phyloP scores from a whole-genome alignment of 108 stramenopile genomes.

The Epithemia pelagica region DNA sequence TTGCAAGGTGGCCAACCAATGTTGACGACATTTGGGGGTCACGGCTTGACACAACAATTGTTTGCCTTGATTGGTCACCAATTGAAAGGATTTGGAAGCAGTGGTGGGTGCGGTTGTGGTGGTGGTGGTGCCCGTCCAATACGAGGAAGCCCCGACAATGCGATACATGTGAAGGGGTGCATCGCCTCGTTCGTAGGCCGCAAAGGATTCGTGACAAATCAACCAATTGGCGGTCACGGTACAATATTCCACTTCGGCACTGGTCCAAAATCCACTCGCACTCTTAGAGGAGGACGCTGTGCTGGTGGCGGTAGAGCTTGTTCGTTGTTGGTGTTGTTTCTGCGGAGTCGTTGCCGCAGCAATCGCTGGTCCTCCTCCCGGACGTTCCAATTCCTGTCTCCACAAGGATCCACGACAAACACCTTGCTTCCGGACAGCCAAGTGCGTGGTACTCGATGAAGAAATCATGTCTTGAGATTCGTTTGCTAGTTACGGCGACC shows the following conservation, averaged over 20 bases:
- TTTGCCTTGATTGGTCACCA: slow-evolving; percentile 71
- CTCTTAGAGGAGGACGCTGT: slow-evolving; percentile 14
- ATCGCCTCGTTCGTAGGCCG: slow-evolving; percentile 55
- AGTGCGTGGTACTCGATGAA: background rate
- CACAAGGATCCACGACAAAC: slow-evolving; percentile 39
- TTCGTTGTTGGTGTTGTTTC: background rate
- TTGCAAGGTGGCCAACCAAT: slow-evolving; percentile 71
- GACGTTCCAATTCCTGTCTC: slow-evolving; percentile 11
- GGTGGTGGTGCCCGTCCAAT: background rate
- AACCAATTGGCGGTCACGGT: slow-evolving; percentile 59
- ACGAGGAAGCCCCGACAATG: slow-evolving; percentile 73
- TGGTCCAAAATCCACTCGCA: slow-evolving; percentile 1
- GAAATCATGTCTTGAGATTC: no score
- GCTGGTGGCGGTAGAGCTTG: background rate
- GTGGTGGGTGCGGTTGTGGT: background rate
- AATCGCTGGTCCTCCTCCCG: background rate
- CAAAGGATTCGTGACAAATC: slow-evolving; percentile 57
- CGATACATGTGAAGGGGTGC: slow-evolving; percentile 38
- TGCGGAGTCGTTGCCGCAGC: background rate
- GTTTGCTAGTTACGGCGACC: no score
- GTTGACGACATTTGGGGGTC: slow-evolving; percentile 48
- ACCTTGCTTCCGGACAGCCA: slow-evolving; percentile 21
- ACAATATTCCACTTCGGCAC: slow-evolving; percentile 39
- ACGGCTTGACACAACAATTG: slow-evolving; percentile 63
- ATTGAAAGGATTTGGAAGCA: slow-evolving; percentile 31